Evolutionary conservation across 1,284 basidiomycete species (phyloP).

Genomic region (Microbotryum violaceum): DNA sequence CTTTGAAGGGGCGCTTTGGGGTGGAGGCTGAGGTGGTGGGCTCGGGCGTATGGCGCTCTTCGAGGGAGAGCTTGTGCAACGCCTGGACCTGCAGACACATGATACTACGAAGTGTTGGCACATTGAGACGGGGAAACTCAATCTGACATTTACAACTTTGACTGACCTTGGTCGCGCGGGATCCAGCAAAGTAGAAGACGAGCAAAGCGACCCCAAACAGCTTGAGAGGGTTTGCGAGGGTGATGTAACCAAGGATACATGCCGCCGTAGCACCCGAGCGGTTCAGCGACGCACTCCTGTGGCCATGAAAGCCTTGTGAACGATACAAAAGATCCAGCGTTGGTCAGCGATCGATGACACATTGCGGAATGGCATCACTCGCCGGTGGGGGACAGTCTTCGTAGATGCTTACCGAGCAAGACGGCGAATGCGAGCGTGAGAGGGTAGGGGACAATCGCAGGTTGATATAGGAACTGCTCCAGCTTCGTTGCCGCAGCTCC

Average conservation of each 20-base stretch:
- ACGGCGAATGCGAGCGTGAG: not conserved
- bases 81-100: constrained; percentile 44
- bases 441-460: not conserved
- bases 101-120: not conserved
- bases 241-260: constrained; percentile 60
- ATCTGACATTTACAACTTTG: constrained; percentile 39
- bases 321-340: not conserved
- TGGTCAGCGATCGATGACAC: not conserved
- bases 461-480: not conserved
- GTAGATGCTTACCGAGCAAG: not conserved
- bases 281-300: constrained; percentile 45
- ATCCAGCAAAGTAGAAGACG: constrained; percentile 51
- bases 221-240: constrained; percentile 53
- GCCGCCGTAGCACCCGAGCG: constrained; percentile 61
- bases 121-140: constrained; percentile 32
- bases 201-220: constrained; percentile 67
- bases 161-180: constrained; percentile 44
- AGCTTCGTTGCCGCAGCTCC: too few species aligned
- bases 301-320: constrained; percentile 44
- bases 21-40: constrained; percentile 34
- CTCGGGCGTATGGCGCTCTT: constrained; percentile 47
- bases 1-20: constrained; percentile 53
- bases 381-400: not conserved
- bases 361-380: not conserved
- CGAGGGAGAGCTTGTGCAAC: constrained; percentile 58